Evolutionary conservation across 2,329 filamentous ascomycete genomes (phyloP).

Genomic region (Penicillium sp.): DNA sequence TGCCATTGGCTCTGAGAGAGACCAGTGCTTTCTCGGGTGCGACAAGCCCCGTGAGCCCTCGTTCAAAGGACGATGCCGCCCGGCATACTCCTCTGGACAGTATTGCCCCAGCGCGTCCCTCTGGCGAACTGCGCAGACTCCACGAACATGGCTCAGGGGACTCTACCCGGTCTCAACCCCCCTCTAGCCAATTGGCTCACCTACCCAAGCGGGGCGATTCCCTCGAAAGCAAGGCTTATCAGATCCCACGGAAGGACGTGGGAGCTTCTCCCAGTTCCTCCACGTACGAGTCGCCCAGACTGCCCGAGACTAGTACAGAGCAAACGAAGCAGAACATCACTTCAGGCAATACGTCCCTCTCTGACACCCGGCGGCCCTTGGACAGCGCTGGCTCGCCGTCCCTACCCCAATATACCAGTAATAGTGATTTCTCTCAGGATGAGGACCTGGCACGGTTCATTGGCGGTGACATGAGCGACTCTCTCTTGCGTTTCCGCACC

Average conservation of each 20-base stretch:
- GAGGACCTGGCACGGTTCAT: slow-evolving; percentile 92
- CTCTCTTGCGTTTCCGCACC: slow-evolving; percentile 67
- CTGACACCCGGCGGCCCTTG: slow-evolving; percentile 35
- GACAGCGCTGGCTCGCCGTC: slow-evolving; percentile 62
- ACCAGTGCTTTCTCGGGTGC: slow-evolving; percentile 41
- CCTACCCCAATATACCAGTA: slow-evolving; percentile 64
- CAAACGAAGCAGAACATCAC: slow-evolving; percentile 32
- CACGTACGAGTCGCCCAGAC: slow-evolving; percentile 40
- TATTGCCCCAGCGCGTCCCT: slow-evolving; percentile 50
- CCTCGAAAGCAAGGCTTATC: slow-evolving; percentile 51
- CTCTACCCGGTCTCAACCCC: slow-evolving; percentile 35
- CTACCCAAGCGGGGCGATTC: slow-evolving; percentile 62
- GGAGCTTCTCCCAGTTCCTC: slow-evolving; percentile 33
- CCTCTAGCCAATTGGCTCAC: slow-evolving; percentile 34
- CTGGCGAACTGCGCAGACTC: slow-evolving; percentile 57
- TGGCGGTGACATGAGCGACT: slow-evolving; percentile 71
- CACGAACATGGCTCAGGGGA: slow-evolving; percentile 54
- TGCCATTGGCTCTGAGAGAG: slow-evolving; percentile 40
- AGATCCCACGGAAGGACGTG: slow-evolving; percentile 67
- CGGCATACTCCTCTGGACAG: slow-evolving; percentile 25
- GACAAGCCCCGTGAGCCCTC: slow-evolving; percentile 29
- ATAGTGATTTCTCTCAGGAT: slow-evolving; percentile 85
- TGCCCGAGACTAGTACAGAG: slow-evolving; percentile 29
- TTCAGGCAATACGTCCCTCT: slow-evolving; percentile 45
- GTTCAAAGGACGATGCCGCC: slow-evolving; percentile 18